A percentile compares a stretch with the other conserved stretches of the same genome.
Conservation (phyloP, 306 rosid genomes). For the Casuarina glauca region DNA sequence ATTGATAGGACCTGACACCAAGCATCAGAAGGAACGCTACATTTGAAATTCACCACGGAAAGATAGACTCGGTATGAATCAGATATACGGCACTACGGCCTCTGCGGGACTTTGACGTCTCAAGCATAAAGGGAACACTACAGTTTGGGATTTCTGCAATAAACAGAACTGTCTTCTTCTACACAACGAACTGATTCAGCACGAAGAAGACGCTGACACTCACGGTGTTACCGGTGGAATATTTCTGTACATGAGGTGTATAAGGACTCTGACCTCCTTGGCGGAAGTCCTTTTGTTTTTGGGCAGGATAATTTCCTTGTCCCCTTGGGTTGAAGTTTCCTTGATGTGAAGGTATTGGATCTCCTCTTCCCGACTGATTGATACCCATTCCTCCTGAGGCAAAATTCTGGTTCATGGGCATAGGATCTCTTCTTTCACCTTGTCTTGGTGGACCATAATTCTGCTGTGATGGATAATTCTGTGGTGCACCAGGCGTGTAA, state of each 20-base stretch:
- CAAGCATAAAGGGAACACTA: too few species aligned
- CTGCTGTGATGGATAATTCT: conserved; percentile 43
- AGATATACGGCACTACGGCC: too few species aligned
- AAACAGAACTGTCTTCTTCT: too few species aligned
- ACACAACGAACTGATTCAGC: too few species aligned
- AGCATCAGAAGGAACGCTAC: too few species aligned
- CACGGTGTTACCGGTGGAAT: too few species aligned
- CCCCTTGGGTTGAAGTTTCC: conserved; percentile 44
- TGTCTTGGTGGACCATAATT: conserved; percentile 47
- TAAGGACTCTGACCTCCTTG: conserved; percentile 46
- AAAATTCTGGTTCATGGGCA: conserved; percentile 27
- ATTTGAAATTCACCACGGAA: too few species aligned
- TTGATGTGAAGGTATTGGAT: conserved; percentile 50
- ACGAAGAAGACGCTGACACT: too few species aligned
- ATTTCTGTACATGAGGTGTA: conserved; percentile 52
- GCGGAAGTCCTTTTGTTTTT: conserved; percentile 42
- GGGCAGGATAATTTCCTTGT: conserved; percentile 31
- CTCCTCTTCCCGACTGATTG: conserved; percentile 33
- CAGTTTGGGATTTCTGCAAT: too few species aligned
- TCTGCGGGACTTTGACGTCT: too few species aligned
- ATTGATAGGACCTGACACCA: too few species aligned
- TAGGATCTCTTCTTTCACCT: conserved; percentile 46
- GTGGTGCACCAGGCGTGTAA: conserved; percentile 44
- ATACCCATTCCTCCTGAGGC: conserved; percentile 42
- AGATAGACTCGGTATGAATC: too few species aligned